Evolutionary conservation across 768 basidiomycete genomes (phyloP).

Genomic region (Vishniacozyma victoriae): DNA sequence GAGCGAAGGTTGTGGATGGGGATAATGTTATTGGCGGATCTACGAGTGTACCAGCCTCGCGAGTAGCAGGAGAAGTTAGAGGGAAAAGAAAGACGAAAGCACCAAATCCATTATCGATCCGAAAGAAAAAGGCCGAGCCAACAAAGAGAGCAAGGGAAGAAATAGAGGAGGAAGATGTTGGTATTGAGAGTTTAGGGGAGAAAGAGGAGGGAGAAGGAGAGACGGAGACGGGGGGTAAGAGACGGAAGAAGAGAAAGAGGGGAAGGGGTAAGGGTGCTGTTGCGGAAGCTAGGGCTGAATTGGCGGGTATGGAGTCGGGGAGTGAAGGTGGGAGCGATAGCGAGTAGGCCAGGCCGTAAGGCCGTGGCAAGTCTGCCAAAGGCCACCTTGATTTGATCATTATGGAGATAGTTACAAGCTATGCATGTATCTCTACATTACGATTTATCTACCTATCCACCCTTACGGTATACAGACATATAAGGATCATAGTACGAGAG

Average conservation of each 20-base stretch:
- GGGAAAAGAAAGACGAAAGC: slow-evolving; percentile 63
- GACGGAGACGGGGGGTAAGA: slow-evolving; percentile 13
- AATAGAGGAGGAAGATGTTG: slow-evolving; percentile 1
- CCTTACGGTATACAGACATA: neutral
- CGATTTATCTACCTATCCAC: neutral
- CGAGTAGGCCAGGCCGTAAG: slow-evolving; percentile 4
- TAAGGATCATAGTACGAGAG: neutral
- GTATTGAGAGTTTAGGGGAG: slow-evolving; percentile 9
- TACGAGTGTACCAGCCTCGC: slow-evolving; percentile 1
- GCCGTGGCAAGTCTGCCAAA: too few relatives aligned
- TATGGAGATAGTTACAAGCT: neutral
- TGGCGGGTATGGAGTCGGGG: slow-evolving; percentile 9
- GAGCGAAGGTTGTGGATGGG: slow-evolving; percentile 21
- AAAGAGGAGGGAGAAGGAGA: slow-evolving; percentile 6
- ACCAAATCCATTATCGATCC: slow-evolving; percentile 86
- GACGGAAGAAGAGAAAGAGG: slow-evolving; percentile 31
- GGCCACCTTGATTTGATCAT: too few relatives aligned
- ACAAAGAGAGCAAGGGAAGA: neutral
- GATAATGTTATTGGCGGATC: slow-evolving; percentile 22
- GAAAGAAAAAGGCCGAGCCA: slow-evolving; percentile 58
- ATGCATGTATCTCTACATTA: slow-evolving; percentile 1
- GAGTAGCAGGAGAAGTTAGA: slow-evolving; percentile 2
- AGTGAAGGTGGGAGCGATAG: slow-evolving; percentile 1
- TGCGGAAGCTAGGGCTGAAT: slow-evolving; percentile 22
- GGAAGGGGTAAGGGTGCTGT: slow-evolving; percentile 31